These are phyloP conservation scores for Monosporascus sp. DNA, from an alignment of 2,329 filamentous ascomycete species.

Conservation along the genomic window DNA sequence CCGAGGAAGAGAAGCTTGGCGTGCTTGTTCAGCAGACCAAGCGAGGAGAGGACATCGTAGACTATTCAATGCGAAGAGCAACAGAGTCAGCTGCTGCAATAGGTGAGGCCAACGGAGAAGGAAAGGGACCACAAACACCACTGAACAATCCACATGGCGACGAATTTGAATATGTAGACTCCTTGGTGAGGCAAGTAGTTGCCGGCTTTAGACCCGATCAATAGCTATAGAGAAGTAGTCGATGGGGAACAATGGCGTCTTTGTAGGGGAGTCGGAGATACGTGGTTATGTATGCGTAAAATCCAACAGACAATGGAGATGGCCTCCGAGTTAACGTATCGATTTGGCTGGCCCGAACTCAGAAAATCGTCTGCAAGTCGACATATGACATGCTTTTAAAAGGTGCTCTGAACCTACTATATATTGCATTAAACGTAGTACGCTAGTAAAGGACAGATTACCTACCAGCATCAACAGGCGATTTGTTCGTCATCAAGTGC, in stretches of 20 bases:
- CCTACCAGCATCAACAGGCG: too few species aligned
- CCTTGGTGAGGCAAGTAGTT: background rate
- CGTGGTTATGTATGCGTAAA: background rate
- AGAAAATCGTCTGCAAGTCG: background rate
- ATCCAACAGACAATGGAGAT: background rate
- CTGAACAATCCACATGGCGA: slow-evolving; percentile 86
- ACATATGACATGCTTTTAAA: background rate
- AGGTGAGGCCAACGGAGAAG: slow-evolving; percentile 4
- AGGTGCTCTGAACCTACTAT: background rate
- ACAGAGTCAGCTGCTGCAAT: slow-evolving; percentile 17
- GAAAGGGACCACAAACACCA: slow-evolving; percentile 66
- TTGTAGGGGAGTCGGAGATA: background rate
- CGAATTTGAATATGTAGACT: slow-evolving; percentile 9
- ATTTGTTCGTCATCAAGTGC: too few species aligned
- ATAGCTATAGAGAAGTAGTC: slow-evolving; percentile 1
- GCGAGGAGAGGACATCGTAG: slow-evolving; percentile 82
- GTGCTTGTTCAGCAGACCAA: slow-evolving; percentile 91
- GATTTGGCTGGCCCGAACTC: background rate
- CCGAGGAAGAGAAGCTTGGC: slow-evolving; percentile 92
- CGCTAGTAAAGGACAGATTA: too few species aligned
- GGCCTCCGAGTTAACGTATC: background rate
- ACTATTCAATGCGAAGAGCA: slow-evolving; percentile 44
- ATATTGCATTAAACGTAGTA: background rate
- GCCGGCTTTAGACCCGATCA: slow-evolving; percentile 7
- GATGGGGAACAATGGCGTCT: background rate